Conservation (phyloP, 352 stramenopile species). For the Pythium plurisporium region DNA sequence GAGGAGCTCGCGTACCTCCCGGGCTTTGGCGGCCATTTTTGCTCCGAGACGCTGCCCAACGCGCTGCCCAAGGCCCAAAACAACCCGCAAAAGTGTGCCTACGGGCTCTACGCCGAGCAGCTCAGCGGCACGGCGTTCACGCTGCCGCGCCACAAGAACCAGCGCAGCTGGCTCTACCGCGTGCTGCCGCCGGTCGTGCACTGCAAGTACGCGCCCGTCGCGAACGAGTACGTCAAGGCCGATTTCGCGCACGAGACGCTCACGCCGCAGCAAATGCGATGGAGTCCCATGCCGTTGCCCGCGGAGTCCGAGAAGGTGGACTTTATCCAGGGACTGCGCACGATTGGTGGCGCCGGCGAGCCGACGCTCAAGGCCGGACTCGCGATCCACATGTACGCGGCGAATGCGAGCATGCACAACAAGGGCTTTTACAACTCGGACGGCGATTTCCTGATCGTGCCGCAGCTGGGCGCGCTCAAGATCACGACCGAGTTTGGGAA, state of each 20-base stretch:
- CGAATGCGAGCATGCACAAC: slow-evolving; percentile 87
- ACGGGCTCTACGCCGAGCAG: slow-evolving; percentile 93
- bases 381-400: slow-evolving; percentile 93
- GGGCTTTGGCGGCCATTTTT: slow-evolving; percentile 93
- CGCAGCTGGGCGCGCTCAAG: slow-evolving; percentile 86
- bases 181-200: slow-evolving; percentile 86
- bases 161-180: slow-evolving; percentile 93
- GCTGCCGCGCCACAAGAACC: slow-evolving; percentile 82
- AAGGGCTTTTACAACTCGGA: slow-evolving; percentile 95
- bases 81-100: slow-evolving; percentile 92
- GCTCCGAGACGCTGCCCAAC: slow-evolving; percentile 87
- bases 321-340: slow-evolving; percentile 89
- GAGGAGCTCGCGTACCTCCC: slow-evolving; percentile 78
- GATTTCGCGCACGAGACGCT: slow-evolving; percentile 68
- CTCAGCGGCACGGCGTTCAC: slow-evolving; percentile 97
- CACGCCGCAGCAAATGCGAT: slow-evolving; percentile 91
- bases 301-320: slow-evolving; percentile 46
- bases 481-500: slow-evolving; percentile 94
- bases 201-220: slow-evolving; percentile 52
- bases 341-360: slow-evolving; percentile 85
- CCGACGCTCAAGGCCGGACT: slow-evolving; percentile 89
- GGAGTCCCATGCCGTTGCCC: slow-evolving; percentile 83
- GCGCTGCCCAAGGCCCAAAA: slow-evolving; percentile 92
- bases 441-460: slow-evolving; percentile 96
- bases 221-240: slow-evolving; percentile 49